phyloP scores from a whole-genome alignment of 2,329 filamentous ascomycete genomes.

The Aspergillus niger region DNA sequence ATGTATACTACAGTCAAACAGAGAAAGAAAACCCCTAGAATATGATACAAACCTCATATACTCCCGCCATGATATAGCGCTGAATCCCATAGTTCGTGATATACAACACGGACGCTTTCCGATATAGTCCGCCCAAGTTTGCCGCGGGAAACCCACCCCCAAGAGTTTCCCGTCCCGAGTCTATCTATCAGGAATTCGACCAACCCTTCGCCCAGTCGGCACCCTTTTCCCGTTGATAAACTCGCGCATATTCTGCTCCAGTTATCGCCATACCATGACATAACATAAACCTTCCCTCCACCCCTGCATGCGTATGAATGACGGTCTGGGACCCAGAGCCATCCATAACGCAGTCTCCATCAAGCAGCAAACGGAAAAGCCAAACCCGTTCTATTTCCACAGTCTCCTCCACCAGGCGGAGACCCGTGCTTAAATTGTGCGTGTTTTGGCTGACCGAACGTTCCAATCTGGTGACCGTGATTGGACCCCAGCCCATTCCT shows the following conservation, averaged over 20 bases:
- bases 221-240: conserved; percentile 35
- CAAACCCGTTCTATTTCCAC: conserved; percentile 1
- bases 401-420: conserved; percentile 9
- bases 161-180: conserved; percentile 34
- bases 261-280: conserved; percentile 22
- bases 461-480: conserved; percentile 2
- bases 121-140: conserved; percentile 28
- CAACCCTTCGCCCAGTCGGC: conserved; percentile 25
- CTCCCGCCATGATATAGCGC: conserved; percentile 24
- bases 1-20: conserved; percentile 6
- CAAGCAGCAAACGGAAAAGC: background rate
- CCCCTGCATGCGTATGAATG: background rate
- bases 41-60: conserved; percentile 16
- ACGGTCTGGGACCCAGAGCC: background rate
- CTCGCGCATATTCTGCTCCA: conserved; percentile 26
- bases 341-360: background rate
- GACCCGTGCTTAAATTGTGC: conserved; percentile 19
- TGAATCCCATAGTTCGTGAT: conserved; percentile 26
- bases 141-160: conserved; percentile 35
- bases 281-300: conserved; percentile 23
- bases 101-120: conserved; percentile 30
- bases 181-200: conserved; percentile 21
- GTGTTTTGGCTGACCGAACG: conserved; percentile 13
- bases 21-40: conserved; percentile 8
- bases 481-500: conserved; percentile 24